phyloP scores from a whole-genome alignment of 2,329 filamentous ascomycete genomes.

The Botrytis sinoallii region DNA sequence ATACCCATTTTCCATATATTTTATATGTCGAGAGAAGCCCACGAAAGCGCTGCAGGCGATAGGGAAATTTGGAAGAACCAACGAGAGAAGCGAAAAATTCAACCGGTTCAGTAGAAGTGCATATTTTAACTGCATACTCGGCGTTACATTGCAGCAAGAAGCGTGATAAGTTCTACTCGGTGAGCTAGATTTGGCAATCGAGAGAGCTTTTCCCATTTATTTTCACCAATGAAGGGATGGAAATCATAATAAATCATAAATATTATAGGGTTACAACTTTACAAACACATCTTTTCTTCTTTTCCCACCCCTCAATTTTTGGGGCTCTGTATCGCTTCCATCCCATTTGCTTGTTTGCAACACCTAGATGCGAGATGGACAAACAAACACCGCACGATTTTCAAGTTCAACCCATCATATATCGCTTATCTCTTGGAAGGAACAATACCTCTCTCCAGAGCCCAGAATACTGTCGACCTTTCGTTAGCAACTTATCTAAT shows the following conservation, averaged over 20 bases:
- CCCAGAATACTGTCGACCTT: neutral
- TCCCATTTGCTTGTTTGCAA: neutral
- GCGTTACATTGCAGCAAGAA: constrained; percentile 18
- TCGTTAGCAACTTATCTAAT: neutral
- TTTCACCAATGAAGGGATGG: constrained; percentile 12
- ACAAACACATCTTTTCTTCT: constrained; percentile 10
- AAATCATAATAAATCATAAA: neutral
- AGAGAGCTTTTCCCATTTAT: neutral
- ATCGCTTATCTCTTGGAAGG: neutral
- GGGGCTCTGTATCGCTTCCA: constrained; percentile 10
- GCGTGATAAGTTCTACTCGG: constrained; percentile 20
- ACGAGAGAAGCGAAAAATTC: neutral
- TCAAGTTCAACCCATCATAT: neutral
- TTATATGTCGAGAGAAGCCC: constrained; percentile 9
- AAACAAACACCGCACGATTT: neutral
- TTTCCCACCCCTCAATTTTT: neutral
- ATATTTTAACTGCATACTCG: constrained; percentile 8
- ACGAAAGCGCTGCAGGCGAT: constrained; percentile 16
- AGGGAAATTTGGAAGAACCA: neutral
- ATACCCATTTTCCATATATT: neutral
- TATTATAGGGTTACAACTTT: neutral
- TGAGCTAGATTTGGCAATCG: neutral
- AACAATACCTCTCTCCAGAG: neutral
- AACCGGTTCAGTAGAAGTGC: constrained; percentile 10
- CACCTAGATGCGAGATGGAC: neutral